Conservation (phyloP, 108 stramenopile genomes). For the Cyclotella sp. region DNA sequence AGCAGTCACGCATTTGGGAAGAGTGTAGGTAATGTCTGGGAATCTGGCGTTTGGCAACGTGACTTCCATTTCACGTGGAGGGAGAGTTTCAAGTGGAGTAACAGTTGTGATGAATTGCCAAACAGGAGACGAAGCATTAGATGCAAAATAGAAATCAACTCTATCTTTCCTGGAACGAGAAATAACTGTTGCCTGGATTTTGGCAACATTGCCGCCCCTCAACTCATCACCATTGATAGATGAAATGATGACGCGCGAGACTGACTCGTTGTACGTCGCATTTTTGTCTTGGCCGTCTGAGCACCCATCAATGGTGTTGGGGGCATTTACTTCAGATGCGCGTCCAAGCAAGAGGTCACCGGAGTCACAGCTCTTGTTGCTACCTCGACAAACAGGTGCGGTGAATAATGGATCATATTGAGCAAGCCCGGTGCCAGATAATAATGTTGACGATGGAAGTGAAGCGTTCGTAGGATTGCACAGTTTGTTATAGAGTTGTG, state of each 20-base stretch:
- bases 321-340: conserved; percentile 2
- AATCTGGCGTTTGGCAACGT: conserved; percentile 10
- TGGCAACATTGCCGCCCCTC: conserved; percentile 27
- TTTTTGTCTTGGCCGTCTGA: conserved; percentile 1
- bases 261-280: conserved; percentile 17
- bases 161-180: conserved; percentile 6
- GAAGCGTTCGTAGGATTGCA: conserved; percentile 21
- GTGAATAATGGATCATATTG: conserved; percentile 15
- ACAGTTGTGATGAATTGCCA: conserved; percentile 37
- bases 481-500: conserved; percentile 31
- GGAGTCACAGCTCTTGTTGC: conserved; percentile 22
- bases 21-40: conserved; percentile 6
- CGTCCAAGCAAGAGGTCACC: conserved; percentile 7
- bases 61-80: conserved; percentile 3
- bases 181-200: conserved; percentile 20
- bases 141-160: conserved; percentile 36
- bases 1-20: conserved; percentile 15
- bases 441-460: conserved; percentile 13
- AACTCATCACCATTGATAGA: conserved; percentile 20
- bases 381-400: conserved; percentile 31
- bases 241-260: conserved; percentile 24
- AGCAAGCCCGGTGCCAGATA: conserved; percentile 21
- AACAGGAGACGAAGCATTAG: conserved; percentile 16
- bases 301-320: conserved; percentile 41
- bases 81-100: background rate